Evolutionary conservation across 1,139 yeast species (phyloP), one percentile per base, ranked within the genome.

Genomic region (Blastobotrys buckinghamii): DNA sequence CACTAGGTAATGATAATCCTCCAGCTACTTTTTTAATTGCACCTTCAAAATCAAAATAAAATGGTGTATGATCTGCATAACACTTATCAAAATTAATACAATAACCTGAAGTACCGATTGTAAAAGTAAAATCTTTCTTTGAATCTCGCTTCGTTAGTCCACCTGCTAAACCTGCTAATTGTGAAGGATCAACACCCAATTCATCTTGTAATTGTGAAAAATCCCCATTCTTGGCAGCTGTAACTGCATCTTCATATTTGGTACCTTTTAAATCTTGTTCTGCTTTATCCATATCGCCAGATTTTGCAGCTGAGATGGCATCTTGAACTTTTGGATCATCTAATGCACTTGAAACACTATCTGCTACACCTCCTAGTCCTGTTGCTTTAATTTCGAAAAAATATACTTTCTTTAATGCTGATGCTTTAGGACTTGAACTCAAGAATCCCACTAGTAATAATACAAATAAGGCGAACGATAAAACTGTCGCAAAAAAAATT

Each of bases 31-130:
- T n/a, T 27, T 42, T 42, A 27, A 42, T 17, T 16, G 45, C 42
- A n/a, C 26, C 19, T n/a, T 42, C 43, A 34, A 42, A 47, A 27
- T 47, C 45, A 22, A 47, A 47, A 36, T 42, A 47, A 35, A 47
- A 47, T 27, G 49, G 49, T 6, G 49, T 47, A 6, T 29, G 42
- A 1, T 34, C 43, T n/a, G 34, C 16, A 30, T 37, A 37, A 38
- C 49, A 47, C 20, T 47, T 42, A 19, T 38, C 46, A 16, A n/a
- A 17, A 35, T 42, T 30, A n/a, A 41, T 7, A 35, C 49, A 47
- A 27, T 47, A 47, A 2, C 49, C 49, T 8, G 42, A 47, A 1
- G 45, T 38, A 24, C 49, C 49, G 17, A 47, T 42, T 6, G 49
- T 22, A 24, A 47, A 45, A 4, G 32, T 39, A 6, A 39, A n/a